Evolutionary conservation across 2,329 filamentous ascomycete genomes (phyloP).

Genomic region (Xylariaceae sp.): DNA sequence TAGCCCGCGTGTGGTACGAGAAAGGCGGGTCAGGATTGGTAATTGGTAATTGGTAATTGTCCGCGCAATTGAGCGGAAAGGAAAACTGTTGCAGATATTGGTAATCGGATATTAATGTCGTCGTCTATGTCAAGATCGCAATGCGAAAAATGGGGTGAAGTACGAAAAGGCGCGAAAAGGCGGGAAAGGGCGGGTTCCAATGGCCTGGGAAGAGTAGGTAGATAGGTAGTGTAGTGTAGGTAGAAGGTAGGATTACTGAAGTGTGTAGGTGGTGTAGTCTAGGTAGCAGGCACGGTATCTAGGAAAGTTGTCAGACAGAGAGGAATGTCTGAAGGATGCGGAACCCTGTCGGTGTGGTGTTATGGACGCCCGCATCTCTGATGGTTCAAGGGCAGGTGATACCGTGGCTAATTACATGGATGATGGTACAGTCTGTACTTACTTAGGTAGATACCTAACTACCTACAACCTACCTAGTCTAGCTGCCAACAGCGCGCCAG

Average conservation of each 20-base stretch:
- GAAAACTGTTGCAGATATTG: neutral
- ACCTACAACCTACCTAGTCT: neutral
- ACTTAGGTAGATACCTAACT: neutral
- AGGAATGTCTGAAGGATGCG: constrained; percentile 21
- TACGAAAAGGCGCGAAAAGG: constrained; percentile 1
- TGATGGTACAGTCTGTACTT: neutral
- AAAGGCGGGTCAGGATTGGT: neutral
- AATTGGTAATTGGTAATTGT: neutral
- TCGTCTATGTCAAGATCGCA: constrained; percentile 1
- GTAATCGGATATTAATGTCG: neutral
- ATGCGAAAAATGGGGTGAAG: constrained; percentile 1
- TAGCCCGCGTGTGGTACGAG: constrained; percentile 5
- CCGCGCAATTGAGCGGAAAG: constrained; percentile 8
- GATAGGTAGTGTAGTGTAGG: neutral
- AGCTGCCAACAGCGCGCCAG: neutral
- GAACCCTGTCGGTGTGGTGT: constrained; percentile 19
- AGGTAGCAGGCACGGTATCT: neutral
- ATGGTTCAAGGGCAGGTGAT: neutral
- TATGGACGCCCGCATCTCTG: neutral
- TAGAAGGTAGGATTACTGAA: neutral
- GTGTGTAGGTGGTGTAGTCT: neutral
- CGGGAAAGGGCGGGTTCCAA: neutral
- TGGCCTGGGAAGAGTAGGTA: neutral
- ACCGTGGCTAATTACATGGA: neutral
- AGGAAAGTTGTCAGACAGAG: neutral